phyloP scores from a whole-genome alignment of 1,284 basidiomycete species.

The Leucoagaricus sp. region DNA sequence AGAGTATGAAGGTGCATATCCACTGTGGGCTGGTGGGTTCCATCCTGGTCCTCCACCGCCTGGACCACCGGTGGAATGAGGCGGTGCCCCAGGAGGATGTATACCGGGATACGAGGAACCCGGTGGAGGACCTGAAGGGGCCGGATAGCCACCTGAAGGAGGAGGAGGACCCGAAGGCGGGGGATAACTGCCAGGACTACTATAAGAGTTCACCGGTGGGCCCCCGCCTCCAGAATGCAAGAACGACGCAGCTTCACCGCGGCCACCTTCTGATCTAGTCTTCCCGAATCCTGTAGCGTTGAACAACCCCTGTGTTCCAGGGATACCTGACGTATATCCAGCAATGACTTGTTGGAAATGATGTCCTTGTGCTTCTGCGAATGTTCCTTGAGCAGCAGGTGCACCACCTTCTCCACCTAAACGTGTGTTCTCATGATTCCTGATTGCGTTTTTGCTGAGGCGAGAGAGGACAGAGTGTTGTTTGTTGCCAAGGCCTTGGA shows the following conservation, averaged over 20 bases:
- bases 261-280: constrained; percentile 29
- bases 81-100: neutral
- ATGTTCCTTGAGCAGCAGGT: constrained; percentile 43
- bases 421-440: constrained; percentile 74
- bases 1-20: constrained; percentile 25
- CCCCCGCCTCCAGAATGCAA: constrained; percentile 11
- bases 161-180: constrained; percentile 13
- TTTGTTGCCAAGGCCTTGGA: constrained; percentile 52
- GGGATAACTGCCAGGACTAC: neutral
- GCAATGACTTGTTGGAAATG: constrained; percentile 48
- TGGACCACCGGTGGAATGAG: too few relatives aligned
- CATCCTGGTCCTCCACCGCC: neutral
- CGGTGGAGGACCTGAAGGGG: constrained; percentile 12
- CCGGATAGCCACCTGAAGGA: neutral
- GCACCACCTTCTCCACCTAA: constrained; percentile 54
- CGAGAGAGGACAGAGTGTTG: constrained; percentile 60
- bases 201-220: neutral
- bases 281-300: constrained; percentile 38
- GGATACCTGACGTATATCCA: constrained; percentile 50
- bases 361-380: constrained; percentile 47
- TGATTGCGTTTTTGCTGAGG: constrained; percentile 66
- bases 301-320: constrained; percentile 37
- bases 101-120: constrained; percentile 21
- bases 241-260: constrained; percentile 14
- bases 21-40: constrained; percentile 18